phyloP scores from a whole-genome alignment of 1,139 yeast species.

The Tardiomyces digboiensis region DNA sequence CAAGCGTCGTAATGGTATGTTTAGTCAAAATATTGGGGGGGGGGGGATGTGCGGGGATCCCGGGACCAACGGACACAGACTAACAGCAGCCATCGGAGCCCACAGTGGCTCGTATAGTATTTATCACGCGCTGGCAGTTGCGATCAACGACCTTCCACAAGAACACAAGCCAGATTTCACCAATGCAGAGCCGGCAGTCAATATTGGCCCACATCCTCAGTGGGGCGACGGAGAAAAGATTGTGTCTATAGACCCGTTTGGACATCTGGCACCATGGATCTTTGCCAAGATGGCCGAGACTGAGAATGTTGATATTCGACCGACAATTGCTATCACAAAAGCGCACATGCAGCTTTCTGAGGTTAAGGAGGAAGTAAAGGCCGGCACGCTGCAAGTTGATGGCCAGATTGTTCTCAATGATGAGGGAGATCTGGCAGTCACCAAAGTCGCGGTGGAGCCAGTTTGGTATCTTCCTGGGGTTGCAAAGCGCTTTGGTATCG shows the following conservation, averaged over 20 bases:
- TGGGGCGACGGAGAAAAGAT: conserved; percentile 47
- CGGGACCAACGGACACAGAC: no score
- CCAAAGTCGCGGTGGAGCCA: conserved; percentile 56
- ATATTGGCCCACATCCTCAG: conserved; percentile 40
- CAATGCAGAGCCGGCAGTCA: conserved; percentile 51
- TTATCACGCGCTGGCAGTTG: conserved; percentile 53
- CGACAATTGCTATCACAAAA: conserved; percentile 53
- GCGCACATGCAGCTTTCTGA: conserved; percentile 51
- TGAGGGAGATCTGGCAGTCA: conserved; percentile 47
- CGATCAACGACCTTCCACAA: conserved; percentile 41
- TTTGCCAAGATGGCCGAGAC: conserved; percentile 33
- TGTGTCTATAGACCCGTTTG: conserved; percentile 53
- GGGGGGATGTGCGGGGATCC: no score
- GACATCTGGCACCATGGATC: conserved; percentile 51
- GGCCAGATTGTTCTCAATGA: conserved; percentile 46
- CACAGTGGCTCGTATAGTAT: conserved; percentile 52
- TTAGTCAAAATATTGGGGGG: no score
- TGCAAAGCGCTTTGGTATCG: conserved; percentile 47
- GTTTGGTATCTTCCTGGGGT: conserved; percentile 61
- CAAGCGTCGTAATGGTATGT: conserved; percentile 33
- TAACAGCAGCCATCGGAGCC: conserved; percentile 59
- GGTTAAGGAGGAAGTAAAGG: conserved; percentile 41
- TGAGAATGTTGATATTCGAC: conserved; percentile 44
- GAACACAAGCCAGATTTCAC: conserved; percentile 48
- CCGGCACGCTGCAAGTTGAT: conserved; percentile 43